Evolutionary conservation across 1,284 basidiomycete species (phyloP).

Genomic region (Malassezia furfur): DNA sequence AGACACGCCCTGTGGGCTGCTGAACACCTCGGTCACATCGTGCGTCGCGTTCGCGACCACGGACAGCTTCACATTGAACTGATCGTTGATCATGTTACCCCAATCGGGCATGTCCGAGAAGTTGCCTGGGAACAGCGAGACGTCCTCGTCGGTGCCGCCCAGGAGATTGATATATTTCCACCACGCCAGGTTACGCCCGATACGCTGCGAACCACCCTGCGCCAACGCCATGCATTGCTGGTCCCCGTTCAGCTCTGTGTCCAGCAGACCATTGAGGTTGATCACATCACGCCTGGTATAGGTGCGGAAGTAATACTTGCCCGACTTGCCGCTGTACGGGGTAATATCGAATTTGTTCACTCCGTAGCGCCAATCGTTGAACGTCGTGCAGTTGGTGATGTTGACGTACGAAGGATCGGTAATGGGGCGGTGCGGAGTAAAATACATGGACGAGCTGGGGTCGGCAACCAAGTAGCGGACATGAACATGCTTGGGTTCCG

Average conservation of each 20-base stretch:
- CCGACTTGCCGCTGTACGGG: neutral
- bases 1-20: slow-evolving; percentile 3
- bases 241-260: slow-evolving; percentile 23
- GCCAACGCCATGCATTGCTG: slow-evolving; percentile 31
- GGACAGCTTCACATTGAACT: neutral
- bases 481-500: slow-evolving; percentile 2
- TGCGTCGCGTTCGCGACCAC: slow-evolving; percentile 2
- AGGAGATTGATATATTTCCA: slow-evolving; percentile 40
- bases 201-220: slow-evolving; percentile 21
- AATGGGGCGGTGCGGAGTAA: slow-evolving; percentile 30
- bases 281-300: slow-evolving; percentile 30
- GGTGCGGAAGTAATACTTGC: slow-evolving; percentile 14
- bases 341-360: slow-evolving; percentile 8
- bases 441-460: slow-evolving; percentile 31
- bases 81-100: neutral
- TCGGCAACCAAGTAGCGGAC: slow-evolving; percentile 33
- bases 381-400: slow-evolving; percentile 18
- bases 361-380: slow-evolving; percentile 32
- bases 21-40: slow-evolving; percentile 1
- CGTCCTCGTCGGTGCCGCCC: slow-evolving; percentile 9
- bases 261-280: slow-evolving; percentile 25
- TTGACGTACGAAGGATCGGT: slow-evolving; percentile 11
- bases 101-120: slow-evolving; percentile 22
- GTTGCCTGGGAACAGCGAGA: slow-evolving; percentile 22
- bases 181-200: slow-evolving; percentile 25